Evolutionary conservation across 345 rosid species (phyloP), one percentile per base, ranked within the genome.

Genomic region (Hibiscus syriacus): DNA sequence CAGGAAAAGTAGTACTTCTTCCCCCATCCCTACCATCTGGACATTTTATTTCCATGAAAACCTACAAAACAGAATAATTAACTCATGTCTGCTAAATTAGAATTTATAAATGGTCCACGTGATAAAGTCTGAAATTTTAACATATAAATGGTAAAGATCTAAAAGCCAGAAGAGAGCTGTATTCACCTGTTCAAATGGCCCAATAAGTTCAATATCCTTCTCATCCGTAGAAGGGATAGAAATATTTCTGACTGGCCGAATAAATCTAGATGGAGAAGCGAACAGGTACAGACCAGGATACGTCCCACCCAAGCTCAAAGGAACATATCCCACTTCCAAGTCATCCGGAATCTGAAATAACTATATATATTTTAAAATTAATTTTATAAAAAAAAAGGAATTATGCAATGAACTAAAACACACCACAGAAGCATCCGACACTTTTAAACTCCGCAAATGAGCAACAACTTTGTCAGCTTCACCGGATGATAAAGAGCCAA

Each of bases 21-120:
- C 96, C 97, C 23, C 96, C 96, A 78, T 89, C 80, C 74, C 96
- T 96, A 68, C 97, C 97, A 80, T 94, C 99, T 23, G 99, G n/a
- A n/a, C 97, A 94, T 50, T 84, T 85, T 74, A 94, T 94, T 83
- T 94, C 99, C 99, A 91, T 89, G 68, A 84, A 94, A 46, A 94
- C 97, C 99, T 94, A 77, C 2, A 72, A 57, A 14, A 55, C 7
- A 79, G 69, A 19, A n/a, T n/a, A n/a, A n/a, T n/a, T n/a, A n/a
- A 64, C 61, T 67, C 64, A 11, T 16, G 55, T 64, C 36, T 68
- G 29, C 46, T 59, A 77, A 20, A 26, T 20, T n/a, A 63, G 41
- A 76, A 14, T 29, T 19, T n/a, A 66, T 32, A 59, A 68, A n/a
- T n/a, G n/a, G n/a, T n/a, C n/a, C n/a, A n/a, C n/a, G n/a, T n/a